Evolutionary conservation across 345 rosid genomes (phyloP).

Genomic region (Sonneratia caseolaris): DNA sequence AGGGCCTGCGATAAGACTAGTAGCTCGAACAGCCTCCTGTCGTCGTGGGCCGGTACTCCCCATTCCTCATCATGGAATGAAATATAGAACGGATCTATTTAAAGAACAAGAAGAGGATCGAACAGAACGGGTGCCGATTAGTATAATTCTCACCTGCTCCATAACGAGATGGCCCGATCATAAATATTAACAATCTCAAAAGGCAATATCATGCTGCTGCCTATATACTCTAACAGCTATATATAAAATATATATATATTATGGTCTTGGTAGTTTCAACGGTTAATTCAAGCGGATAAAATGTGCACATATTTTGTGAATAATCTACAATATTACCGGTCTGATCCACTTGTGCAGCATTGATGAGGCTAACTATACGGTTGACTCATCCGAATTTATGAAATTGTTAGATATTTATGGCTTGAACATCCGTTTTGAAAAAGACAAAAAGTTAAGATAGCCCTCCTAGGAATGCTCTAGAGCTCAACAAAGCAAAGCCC

Average conservation of each 20-base stretch:
- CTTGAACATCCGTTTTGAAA: too few species aligned
- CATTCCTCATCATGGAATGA: slow-evolving; percentile 78
- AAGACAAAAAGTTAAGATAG: not conserved
- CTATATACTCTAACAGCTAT: too few species aligned
- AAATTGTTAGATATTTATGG: too few species aligned
- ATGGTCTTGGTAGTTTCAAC: too few species aligned
- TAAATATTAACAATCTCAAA: not conserved
- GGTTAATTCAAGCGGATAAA: too few species aligned
- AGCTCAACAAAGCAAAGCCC: not conserved
- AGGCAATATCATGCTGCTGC: not conserved
- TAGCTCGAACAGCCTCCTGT: slow-evolving; percentile 65
- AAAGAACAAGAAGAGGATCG: not conserved
- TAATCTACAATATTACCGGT: too few species aligned
- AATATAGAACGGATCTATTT: slow-evolving; percentile 51
- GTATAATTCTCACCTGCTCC: not conserved
- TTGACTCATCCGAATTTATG: too few species aligned
- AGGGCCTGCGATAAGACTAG: slow-evolving; percentile 83
- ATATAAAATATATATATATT: too few species aligned
- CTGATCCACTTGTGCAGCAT: too few species aligned
- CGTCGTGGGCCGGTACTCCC: slow-evolving; percentile 76
- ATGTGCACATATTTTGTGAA: too few species aligned
- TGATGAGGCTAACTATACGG: too few species aligned
- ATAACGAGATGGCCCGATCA: not conserved
- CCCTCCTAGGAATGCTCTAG: not conserved
- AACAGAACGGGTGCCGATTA: not conserved